Conservation (phyloP, 1,284 basidiomycete species). For the Trichosporon inkin region DNA sequence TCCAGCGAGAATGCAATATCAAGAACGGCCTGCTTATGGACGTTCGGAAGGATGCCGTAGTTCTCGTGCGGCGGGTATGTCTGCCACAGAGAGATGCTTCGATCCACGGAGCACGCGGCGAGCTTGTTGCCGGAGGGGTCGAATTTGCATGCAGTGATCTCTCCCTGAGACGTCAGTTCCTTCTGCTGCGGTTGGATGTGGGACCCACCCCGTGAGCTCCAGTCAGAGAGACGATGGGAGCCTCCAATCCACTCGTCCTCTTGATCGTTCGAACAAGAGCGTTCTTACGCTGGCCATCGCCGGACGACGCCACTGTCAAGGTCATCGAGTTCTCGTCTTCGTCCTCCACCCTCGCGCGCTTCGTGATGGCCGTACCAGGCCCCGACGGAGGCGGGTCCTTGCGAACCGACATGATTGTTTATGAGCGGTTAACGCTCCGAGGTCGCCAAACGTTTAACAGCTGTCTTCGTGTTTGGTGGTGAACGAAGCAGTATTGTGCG, state of each 20-base stretch:
- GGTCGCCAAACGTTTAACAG: no score
- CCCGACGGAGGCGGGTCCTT: constrained; percentile 46
- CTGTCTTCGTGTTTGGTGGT: no score
- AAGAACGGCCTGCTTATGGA: constrained; percentile 50
- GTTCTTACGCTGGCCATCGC: constrained; percentile 46
- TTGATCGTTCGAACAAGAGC: constrained; percentile 46
- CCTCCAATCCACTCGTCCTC: constrained; percentile 48
- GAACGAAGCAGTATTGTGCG: no score
- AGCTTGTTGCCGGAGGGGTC: constrained; percentile 49
- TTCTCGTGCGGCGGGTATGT: constrained; percentile 52
- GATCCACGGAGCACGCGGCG: constrained; percentile 48
- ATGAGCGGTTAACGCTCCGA: no score
- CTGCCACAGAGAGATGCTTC: constrained; percentile 50
- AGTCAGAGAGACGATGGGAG: constrained; percentile 44
- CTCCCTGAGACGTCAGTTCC: constrained; percentile 33
- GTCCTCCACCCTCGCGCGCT: constrained; percentile 49
- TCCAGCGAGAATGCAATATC: constrained; percentile 50
- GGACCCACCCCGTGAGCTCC: constrained; percentile 48
- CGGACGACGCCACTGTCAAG: constrained; percentile 44
- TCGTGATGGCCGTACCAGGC: constrained; percentile 42
- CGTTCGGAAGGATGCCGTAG: constrained; percentile 48
- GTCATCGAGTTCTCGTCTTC: constrained; percentile 30
- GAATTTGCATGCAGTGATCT: constrained; percentile 50
- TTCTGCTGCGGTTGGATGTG: no score
- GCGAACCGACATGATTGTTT: constrained; percentile 38